These are phyloP conservation scores for Microsporum audouinii DNA, from an alignment of 2,329 filamentous ascomycete genomes.

Conservation along the genomic window DNA sequence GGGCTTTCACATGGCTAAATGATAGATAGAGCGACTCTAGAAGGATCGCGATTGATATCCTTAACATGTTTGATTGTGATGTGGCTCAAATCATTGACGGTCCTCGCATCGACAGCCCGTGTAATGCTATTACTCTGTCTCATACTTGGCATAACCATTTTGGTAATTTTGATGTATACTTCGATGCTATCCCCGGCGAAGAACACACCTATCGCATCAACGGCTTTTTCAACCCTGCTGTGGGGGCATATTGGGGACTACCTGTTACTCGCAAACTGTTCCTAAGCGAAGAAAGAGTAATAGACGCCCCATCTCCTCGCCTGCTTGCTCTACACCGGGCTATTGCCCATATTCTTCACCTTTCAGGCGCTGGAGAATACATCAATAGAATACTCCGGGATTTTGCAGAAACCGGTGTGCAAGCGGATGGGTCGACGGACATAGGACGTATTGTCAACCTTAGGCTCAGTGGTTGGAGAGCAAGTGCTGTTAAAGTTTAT, in stretches of 20 bases:
- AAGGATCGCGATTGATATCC: constrained; percentile 25
- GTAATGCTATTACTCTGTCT: constrained; percentile 31
- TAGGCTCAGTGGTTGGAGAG: constrained; percentile 1
- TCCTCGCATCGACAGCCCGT: constrained; percentile 29
- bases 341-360: constrained; percentile 19
- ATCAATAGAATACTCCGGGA: constrained; percentile 16
- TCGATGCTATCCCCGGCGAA: not conserved
- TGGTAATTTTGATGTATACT: constrained; percentile 14
- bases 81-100: constrained; percentile 30
- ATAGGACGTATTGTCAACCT: constrained; percentile 8
- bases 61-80: constrained; percentile 34
- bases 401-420: constrained; percentile 15
- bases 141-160: constrained; percentile 21
- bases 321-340: constrained; percentile 18
- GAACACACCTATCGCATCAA: constrained; percentile 22
- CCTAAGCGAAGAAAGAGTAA: constrained; percentile 18
- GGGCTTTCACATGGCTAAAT: not conserved
- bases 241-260: constrained; percentile 5
- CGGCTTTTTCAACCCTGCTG: constrained; percentile 13
- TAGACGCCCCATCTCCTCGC: constrained; percentile 22
- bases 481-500: not conserved
- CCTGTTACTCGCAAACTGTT: constrained; percentile 13
- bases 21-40: constrained; percentile 17
- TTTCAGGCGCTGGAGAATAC: constrained; percentile 15
- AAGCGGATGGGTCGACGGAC: constrained; percentile 13